Base-by-base conservation (phyloP, 352 stramenopile genomes). In the Phytophthora hybrid region DNA sequence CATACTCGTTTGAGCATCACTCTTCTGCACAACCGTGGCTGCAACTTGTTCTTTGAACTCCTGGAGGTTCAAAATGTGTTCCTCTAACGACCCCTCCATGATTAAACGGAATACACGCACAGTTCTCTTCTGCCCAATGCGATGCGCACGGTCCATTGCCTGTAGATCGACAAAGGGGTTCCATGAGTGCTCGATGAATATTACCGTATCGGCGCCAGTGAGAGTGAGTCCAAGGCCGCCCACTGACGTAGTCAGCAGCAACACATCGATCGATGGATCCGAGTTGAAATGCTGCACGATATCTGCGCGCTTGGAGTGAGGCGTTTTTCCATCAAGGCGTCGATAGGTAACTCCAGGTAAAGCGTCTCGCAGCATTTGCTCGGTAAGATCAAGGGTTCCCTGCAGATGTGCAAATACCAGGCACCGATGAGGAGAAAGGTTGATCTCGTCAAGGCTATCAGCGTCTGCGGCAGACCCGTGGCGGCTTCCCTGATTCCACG, bases 131-230 rank as follows among this genome's bases (percentile, higher is more conserved):
- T 97, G 90, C 0, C 90, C 90, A 44, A 97, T 87, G 6, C 90
- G 88, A 58, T 97, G 90, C 16, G 87, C 88, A 34, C 90, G 80
- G 69, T 97, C 90, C 90, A 97, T 98, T 11, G 92, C 95, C 71
- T 98, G 95, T 47, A 99, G 52, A 74, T 99, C 97, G 37, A 98
- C 91, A 74, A 98, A 97, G 19, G 98, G 98, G 72, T 99, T 99
- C 96, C 97, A 99, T 59, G 98, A 96, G 66, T 99, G 94, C 78
- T 99, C 98, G 1, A 99, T 74, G 71, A 99, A 99, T 41, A 99
- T 97, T 9, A 99, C 98, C 0, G 93, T 99, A 77, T 99, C 96
- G 4, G 97, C 98, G 11, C 91, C 93, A 7, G 96, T 99, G 52
- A 99, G 85, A 63, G 98, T 99, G 7, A 99, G 88, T 19, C 98